Evolutionary conservation across 2,329 filamentous ascomycete genomes (phyloP).

Genomic region (Aspergillus clavatus): DNA sequence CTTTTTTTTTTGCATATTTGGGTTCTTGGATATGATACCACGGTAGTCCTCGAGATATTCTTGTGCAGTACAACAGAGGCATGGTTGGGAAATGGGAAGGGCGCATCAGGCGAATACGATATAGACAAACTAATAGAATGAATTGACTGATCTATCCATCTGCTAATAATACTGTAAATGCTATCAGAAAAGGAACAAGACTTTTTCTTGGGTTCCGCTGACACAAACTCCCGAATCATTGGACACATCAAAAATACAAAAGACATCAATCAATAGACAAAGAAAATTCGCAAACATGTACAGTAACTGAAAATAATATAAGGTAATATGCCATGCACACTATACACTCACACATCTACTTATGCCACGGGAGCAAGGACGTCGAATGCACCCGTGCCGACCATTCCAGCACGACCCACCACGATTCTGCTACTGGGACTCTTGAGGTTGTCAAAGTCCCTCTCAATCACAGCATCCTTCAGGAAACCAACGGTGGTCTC

Average conservation of each 20-base stretch:
- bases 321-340: conserved; percentile 7
- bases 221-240: conserved; percentile 37
- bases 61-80: neutral
- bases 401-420: conserved; percentile 71
- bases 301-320: conserved; percentile 14
- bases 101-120: neutral
- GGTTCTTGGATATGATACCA: conserved; percentile 23
- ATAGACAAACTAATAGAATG: neutral
- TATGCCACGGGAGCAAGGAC: conserved; percentile 58
- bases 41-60: conserved; percentile 18
- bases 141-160: conserved; percentile 3
- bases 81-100: neutral
- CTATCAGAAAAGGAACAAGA: conserved; percentile 27
- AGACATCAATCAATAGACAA: conserved; percentile 7
- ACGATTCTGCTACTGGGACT: conserved; percentile 86
- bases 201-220: conserved; percentile 33
- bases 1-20: conserved; percentile 8
- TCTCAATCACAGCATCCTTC: conserved; percentile 83
- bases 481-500: conserved; percentile 94
- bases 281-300: conserved; percentile 18
- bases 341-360: conserved; percentile 12
- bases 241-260: conserved; percentile 27
- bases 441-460: conserved; percentile 81
- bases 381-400: conserved; percentile 91
- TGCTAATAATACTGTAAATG: conserved; percentile 20